phyloP scores from a whole-genome alignment of 495 filamentous ascomycete genomes.

The Daldinia caldariorum region DNA sequence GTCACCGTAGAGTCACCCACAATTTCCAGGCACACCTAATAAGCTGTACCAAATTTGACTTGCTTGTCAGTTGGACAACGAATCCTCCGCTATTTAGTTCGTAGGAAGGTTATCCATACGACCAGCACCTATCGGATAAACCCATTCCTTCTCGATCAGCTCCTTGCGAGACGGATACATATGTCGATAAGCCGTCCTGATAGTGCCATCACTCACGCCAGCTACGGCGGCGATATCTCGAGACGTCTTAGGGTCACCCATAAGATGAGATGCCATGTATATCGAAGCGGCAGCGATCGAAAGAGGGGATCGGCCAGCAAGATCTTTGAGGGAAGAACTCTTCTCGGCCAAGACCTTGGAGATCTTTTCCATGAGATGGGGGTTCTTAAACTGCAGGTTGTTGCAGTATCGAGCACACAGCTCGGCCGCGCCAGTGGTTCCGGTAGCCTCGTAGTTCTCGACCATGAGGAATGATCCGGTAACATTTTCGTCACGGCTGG shows the following conservation, averaged over 20 bases:
- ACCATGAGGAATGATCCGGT: slow-evolving; percentile 44
- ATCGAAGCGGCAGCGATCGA: slow-evolving; percentile 95
- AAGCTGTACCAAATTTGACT: background rate
- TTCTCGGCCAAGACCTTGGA: slow-evolving; percentile 77
- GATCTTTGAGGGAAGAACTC: slow-evolving; percentile 74
- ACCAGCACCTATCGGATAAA: slow-evolving; percentile 71
- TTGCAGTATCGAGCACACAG: slow-evolving; percentile 90
- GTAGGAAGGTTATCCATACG: slow-evolving; percentile 73
- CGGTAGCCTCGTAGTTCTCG: slow-evolving; percentile 75
- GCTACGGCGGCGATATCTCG: slow-evolving; percentile 85
- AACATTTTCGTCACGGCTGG: slow-evolving; percentile 53
- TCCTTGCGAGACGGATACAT: slow-evolving; percentile 77
- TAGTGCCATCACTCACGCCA: slow-evolving; percentile 94
- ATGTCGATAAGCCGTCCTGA: slow-evolving; percentile 91
- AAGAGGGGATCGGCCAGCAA: slow-evolving; percentile 92
- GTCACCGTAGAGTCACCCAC: background rate
- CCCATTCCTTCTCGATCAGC: slow-evolving; percentile 78
- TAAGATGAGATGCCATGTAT: slow-evolving; percentile 88
- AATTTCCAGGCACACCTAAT: background rate
- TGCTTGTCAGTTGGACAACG: background rate
- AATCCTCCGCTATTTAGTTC: slow-evolving; percentile 35
- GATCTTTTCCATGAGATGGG: slow-evolving; percentile 72
- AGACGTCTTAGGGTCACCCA: slow-evolving; percentile 78
- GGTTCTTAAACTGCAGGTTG: slow-evolving; percentile 71
- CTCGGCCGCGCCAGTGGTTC: slow-evolving; percentile 82